phyloP scores from a whole-genome alignment of 257 asterid species.

The Nicotiana knightiana region DNA sequence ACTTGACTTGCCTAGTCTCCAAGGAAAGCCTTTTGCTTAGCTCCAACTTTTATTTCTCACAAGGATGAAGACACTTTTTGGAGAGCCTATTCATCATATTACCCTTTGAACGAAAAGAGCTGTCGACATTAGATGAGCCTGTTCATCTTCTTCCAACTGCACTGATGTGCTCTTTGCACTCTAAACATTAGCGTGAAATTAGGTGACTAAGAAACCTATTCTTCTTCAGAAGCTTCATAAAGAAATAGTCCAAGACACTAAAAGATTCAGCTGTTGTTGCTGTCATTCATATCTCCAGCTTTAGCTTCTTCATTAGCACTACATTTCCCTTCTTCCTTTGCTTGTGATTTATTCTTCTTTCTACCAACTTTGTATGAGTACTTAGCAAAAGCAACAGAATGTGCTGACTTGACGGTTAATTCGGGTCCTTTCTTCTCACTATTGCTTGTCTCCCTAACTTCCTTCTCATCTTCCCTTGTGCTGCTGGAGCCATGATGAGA shows the following conservation, averaged over 20 bases:
- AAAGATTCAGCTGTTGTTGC: background rate
- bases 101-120: too few species aligned
- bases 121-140: too few species aligned
- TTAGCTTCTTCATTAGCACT: slow-evolving; percentile 16
- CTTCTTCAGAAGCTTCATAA: background rate
- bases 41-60: too few species aligned
- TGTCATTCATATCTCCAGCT: background rate
- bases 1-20: too few species aligned
- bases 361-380: slow-evolving; percentile 42
- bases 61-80: too few species aligned
- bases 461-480: slow-evolving; percentile 30
- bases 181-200: background rate
- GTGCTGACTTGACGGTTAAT: slow-evolving; percentile 56
- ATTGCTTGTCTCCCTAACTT: slow-evolving; percentile 35
- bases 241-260: background rate
- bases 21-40: too few species aligned
- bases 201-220: background rate
- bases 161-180: too few species aligned
- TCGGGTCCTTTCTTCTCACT: slow-evolving; percentile 53
- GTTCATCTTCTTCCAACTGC: too few species aligned
- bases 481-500: slow-evolving; percentile 30
- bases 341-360: slow-evolving; percentile 34
- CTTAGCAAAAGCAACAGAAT: slow-evolving; percentile 70
- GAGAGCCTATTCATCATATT: too few species aligned
- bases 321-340: slow-evolving; percentile 24